These are phyloP conservation scores for Sisymbrium irio DNA, from an alignment of 345 rosid genomes.

Conservation along the genomic window DNA sequence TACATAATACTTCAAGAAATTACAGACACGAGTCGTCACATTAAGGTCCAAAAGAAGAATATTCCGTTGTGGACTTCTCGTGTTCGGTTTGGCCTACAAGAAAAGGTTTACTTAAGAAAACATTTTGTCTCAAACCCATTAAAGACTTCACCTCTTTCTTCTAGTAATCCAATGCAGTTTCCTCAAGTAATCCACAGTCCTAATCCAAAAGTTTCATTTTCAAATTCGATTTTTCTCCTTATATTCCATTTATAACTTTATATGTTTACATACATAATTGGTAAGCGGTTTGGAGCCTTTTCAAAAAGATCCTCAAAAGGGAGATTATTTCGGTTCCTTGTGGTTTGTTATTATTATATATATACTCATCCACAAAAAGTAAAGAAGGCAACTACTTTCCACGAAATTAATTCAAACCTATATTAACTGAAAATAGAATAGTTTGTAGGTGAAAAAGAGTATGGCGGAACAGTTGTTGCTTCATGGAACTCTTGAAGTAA, in stretches of 20 bases:
- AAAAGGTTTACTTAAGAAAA: constrained; percentile 16
- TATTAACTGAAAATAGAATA: background rate
- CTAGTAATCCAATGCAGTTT: constrained; percentile 22
- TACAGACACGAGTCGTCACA: background rate
- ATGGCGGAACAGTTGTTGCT: constrained; percentile 41
- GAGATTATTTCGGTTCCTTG: constrained; percentile 1
- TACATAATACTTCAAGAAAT: background rate
- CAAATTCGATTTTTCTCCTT: constrained; percentile 17
- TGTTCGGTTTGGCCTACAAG: constrained; percentile 25
- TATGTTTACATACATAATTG: background rate
- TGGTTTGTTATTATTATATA: constrained; percentile 8
- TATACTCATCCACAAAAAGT: background rate
- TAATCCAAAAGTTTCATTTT: constrained; percentile 28
- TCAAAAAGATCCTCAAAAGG: constrained; percentile 2
- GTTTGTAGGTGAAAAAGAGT: constrained; percentile 12
- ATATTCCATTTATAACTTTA: constrained; percentile 11
- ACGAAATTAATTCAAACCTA: background rate
- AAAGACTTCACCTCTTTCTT: constrained; percentile 27
- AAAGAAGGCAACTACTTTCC: background rate
- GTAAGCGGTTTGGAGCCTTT: constrained; percentile 3
- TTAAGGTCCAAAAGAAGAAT: background rate
- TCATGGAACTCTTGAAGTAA: constrained; percentile 62
- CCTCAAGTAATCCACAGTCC: constrained; percentile 26
- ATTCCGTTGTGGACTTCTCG: background rate
- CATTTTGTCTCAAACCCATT: constrained; percentile 9